phyloP scores from a whole-genome alignment of 768 basidiomycete species.

The Pleurotus giganteus region DNA sequence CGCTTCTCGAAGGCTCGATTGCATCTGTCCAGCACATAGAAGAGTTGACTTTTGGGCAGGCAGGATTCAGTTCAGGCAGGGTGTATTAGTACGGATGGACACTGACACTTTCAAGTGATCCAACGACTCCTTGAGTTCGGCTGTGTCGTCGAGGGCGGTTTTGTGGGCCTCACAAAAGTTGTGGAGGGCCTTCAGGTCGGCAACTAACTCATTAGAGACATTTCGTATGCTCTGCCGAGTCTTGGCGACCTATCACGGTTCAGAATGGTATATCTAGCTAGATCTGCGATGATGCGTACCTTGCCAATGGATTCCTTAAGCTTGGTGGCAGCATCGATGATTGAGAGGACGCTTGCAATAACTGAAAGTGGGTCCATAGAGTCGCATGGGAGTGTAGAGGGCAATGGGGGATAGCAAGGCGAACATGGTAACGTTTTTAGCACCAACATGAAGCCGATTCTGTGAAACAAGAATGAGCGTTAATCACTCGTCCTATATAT shows the following conservation, averaged over 20 bases:
- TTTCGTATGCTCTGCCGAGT: background rate
- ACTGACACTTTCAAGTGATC: background rate
- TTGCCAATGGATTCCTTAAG: background rate
- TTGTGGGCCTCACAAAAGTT: background rate
- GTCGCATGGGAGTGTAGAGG: background rate
- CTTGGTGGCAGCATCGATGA: background rate
- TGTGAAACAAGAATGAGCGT: background rate
- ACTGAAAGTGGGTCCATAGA: background rate
- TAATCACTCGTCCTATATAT: background rate
- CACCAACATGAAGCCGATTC: background rate
- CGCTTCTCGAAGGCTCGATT: background rate
- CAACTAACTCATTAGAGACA: background rate
- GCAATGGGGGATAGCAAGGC: background rate
- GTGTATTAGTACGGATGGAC: no score
- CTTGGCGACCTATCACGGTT: background rate
- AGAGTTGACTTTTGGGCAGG: background rate
- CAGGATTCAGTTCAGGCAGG: background rate
- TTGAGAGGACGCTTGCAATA: background rate
- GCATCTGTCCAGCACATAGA: background rate
- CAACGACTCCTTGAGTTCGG: slow-evolving; percentile 1
- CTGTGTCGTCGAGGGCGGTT: background rate
- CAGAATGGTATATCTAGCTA: background rate
- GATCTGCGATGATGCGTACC: background rate
- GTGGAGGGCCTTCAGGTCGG: background rate
- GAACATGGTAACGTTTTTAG: background rate